Percentiles rank a stretch among this genome's conserved stretches.
Evolutionary conservation across 805 yeast genomes (phyloP).

Genomic region (Kodamaea lidongshanica): DNA sequence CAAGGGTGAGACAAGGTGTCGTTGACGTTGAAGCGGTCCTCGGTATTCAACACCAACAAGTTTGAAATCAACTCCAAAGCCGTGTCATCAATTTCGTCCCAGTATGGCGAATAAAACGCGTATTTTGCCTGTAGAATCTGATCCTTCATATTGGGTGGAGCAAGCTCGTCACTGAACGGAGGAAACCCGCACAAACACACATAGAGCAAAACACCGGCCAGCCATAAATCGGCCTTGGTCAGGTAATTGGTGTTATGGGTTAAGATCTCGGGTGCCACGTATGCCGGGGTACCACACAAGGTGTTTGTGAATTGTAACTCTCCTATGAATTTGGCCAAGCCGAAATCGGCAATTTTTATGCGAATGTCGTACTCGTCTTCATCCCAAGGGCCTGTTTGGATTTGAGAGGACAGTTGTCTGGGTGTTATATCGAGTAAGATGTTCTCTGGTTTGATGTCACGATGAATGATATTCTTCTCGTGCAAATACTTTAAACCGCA

Average conservation of each 20-base stretch:
- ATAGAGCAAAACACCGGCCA: slow-evolving; percentile 70
- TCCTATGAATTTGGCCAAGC: slow-evolving; percentile 64
- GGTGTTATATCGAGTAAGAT: slow-evolving; percentile 46
- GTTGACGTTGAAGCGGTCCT: slow-evolving; percentile 35
- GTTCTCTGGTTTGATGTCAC: slow-evolving; percentile 43
- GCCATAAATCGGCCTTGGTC: slow-evolving; percentile 76
- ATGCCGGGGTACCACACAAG: slow-evolving; percentile 81
- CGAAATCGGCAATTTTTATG: slow-evolving; percentile 82
- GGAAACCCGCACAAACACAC: slow-evolving; percentile 82
- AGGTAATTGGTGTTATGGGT: slow-evolving; percentile 53
- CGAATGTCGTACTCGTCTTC: slow-evolving; percentile 51
- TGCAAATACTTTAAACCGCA: slow-evolving; percentile 36
- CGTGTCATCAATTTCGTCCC: slow-evolving; percentile 64
- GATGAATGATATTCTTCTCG: slow-evolving; percentile 35
- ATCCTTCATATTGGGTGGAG: slow-evolving; percentile 72
- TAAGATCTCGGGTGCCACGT: slow-evolving; percentile 77
- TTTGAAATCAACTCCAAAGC: slow-evolving; percentile 62
- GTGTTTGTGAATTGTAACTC: slow-evolving; percentile 71
- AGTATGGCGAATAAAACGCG: slow-evolving; percentile 74
- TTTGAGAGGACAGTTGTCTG: slow-evolving; percentile 21
- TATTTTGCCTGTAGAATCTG: slow-evolving; percentile 62
- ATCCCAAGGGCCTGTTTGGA: slow-evolving; percentile 52
- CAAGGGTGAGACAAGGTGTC: slow-evolving; percentile 40
- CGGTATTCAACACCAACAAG: slow-evolving; percentile 49
- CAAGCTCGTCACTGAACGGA: slow-evolving; percentile 76